These are phyloP conservation scores for Penicillium sp. DNA, from an alignment of 2,329 filamentous ascomycete genomes.

Conservation along the genomic window DNA sequence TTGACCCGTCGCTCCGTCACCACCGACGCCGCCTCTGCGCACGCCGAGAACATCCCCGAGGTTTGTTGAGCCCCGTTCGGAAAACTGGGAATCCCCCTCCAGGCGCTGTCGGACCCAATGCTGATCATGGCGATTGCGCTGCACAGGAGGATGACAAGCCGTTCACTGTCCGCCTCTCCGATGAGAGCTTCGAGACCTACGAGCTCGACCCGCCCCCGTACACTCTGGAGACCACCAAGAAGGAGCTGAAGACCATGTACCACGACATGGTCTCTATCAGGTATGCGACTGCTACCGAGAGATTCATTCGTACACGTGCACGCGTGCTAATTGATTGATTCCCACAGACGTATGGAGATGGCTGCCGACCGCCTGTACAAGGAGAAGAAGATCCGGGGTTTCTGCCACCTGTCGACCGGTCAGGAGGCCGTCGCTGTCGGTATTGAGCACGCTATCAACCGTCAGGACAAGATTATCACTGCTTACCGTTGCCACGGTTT, in stretches of 20 bases:
- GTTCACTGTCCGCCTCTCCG: conserved; percentile 88
- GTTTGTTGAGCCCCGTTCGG: conserved; percentile 54
- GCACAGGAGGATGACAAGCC: conserved; percentile 84
- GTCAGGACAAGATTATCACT: conserved; percentile 91
- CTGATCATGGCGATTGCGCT: conserved; percentile 21
- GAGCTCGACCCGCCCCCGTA: conserved; percentile 95
- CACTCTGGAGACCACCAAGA: conserved; percentile 91
- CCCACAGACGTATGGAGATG: conserved; percentile 96
- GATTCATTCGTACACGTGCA: neutral
- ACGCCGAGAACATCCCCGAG: conserved; percentile 76
- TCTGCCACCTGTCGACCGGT: conserved; percentile 97
- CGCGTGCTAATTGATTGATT: conserved; percentile 9
- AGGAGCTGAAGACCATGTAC: conserved; percentile 98
- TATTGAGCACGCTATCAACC: conserved; percentile 93
- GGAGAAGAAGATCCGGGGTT: conserved; percentile 99
- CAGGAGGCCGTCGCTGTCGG: conserved; percentile 97
- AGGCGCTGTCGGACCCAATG: conserved; percentile 23
- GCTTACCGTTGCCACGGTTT: conserved; percentile 99
- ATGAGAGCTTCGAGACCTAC: conserved; percentile 99
- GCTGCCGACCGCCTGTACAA: conserved; percentile 98
- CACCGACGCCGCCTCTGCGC: conserved; percentile 89
- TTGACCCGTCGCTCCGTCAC: conserved; percentile 74
- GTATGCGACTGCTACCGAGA: conserved; percentile 54
- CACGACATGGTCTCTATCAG: conserved; percentile 92
- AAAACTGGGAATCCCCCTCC: conserved; percentile 38